Evolutionary conservation across 768 basidiomycete genomes (phyloP).

Genomic region (Termitomyces sp.): DNA sequence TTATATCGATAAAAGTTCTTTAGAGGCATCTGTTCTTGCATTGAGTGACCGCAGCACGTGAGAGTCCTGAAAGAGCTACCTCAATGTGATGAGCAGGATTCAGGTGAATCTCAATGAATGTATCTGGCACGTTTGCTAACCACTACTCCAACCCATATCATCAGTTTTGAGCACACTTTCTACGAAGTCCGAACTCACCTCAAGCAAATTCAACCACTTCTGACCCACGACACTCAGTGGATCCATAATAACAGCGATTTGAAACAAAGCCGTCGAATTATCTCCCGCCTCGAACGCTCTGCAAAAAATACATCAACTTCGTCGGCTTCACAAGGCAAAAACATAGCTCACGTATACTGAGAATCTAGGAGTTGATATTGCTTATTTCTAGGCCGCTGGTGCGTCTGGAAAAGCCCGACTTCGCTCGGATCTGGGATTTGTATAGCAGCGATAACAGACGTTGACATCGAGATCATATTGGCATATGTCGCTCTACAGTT

Average conservation of each 20-base stretch:
- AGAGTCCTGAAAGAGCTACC: slow-evolving; percentile 32
- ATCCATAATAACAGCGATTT: slow-evolving; percentile 72
- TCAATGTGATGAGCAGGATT: slow-evolving; percentile 67
- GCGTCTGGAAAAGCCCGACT: slow-evolving; percentile 64
- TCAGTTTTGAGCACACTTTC: not conserved
- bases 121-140: slow-evolving; percentile 55
- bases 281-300: slow-evolving; percentile 73
- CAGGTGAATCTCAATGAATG: slow-evolving; percentile 71
- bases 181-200: slow-evolving; percentile 36
- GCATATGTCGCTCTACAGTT: slow-evolving; percentile 47
- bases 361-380: slow-evolving; percentile 57
- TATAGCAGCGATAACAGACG: slow-evolving; percentile 68
- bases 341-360: slow-evolving; percentile 55
- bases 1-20: slow-evolving; percentile 91
- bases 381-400: slow-evolving; percentile 49
- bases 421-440: slow-evolving; percentile 71
- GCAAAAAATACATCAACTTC: not conserved
- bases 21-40: slow-evolving; percentile 62
- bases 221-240: slow-evolving; percentile 83
- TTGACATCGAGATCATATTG: slow-evolving; percentile 55
- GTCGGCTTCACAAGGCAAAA: not conserved
- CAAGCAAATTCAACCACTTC: slow-evolving; percentile 75
- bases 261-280: slow-evolving; percentile 57
- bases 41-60: not conserved
- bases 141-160: slow-evolving; percentile 35